These are phyloP conservation scores for Phaeotremella skinneri DNA, from an alignment of 768 basidiomycete species.

Conservation along the genomic window DNA sequence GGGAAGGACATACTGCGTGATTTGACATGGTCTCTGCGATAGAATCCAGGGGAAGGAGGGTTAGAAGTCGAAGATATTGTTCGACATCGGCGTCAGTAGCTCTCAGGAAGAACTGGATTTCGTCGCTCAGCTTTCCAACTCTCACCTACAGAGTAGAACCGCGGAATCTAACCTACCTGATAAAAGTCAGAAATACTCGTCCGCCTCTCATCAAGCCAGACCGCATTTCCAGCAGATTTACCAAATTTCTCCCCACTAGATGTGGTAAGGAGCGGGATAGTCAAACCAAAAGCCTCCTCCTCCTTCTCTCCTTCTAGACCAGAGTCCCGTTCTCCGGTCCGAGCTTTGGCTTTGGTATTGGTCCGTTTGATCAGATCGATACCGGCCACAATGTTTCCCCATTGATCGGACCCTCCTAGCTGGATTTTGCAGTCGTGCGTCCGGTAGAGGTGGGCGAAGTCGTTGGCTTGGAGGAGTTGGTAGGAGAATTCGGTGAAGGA, in stretches of 20 bases:
- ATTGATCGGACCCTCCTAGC: slow-evolving; percentile 95
- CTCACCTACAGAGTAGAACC: background rate
- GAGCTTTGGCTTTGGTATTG: slow-evolving; percentile 12
- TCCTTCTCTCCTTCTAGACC: slow-evolving; percentile 23
- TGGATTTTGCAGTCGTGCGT: slow-evolving; percentile 73
- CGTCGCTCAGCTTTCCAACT: background rate
- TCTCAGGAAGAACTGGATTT: slow-evolving; percentile 77
- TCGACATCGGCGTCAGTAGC: slow-evolving; percentile 76
- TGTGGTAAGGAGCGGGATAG: slow-evolving; percentile 90
- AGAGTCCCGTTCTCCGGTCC: background rate
- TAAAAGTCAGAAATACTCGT: slow-evolving; percentile 93
- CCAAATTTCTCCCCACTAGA: slow-evolving; percentile 91
- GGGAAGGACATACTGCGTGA: slow-evolving; percentile 59
- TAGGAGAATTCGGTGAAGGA: slow-evolving; percentile 99
- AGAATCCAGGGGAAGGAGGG: slow-evolving; percentile 63
- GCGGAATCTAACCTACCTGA: slow-evolving; percentile 61
- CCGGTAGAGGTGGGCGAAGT: slow-evolving; percentile 74
- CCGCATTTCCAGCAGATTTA: slow-evolving; percentile 91
- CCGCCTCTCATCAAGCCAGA: slow-evolving; percentile 76
- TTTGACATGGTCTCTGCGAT: slow-evolving; percentile 61
- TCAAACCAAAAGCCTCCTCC: slow-evolving; percentile 69
- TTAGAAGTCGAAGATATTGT: slow-evolving; percentile 76
- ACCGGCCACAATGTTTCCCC: slow-evolving; percentile 95
- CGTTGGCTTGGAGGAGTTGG: slow-evolving; percentile 94
- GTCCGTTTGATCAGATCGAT: slow-evolving; percentile 79